These are phyloP conservation scores for Ogataea naganishii DNA, from an alignment of 805 yeast species.

Conservation along the genomic window DNA sequence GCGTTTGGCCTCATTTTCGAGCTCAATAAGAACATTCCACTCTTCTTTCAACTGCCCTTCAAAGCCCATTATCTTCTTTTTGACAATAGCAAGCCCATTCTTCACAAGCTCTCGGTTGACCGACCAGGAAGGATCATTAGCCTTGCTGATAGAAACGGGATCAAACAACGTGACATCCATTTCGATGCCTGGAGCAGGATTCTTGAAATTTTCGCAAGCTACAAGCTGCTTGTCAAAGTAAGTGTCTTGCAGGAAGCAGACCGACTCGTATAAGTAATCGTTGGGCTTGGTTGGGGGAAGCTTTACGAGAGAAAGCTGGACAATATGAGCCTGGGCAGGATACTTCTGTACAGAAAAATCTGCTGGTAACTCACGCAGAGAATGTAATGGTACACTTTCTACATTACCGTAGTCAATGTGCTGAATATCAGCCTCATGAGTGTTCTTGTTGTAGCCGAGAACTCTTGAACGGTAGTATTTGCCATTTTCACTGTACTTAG, in stretches of 20 bases:
- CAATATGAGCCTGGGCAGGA: constrained; percentile 50
- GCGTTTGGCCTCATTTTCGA: constrained; percentile 41
- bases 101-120: constrained; percentile 50
- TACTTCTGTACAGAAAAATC: constrained; percentile 30
- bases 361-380: constrained; percentile 45
- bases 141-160: constrained; percentile 41
- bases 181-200: constrained; percentile 32
- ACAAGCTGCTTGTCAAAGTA: constrained; percentile 45
- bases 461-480: constrained; percentile 55
- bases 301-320: constrained; percentile 41
- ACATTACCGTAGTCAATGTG: constrained; percentile 56
- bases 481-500: constrained; percentile 41
- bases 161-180: constrained; percentile 48
- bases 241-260: constrained; percentile 44
- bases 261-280: constrained; percentile 47
- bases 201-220: constrained; percentile 37
- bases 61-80: constrained; percentile 21
- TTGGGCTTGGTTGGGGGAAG: constrained; percentile 50
- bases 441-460: constrained; percentile 32
- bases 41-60: constrained; percentile 29
- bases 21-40: constrained; percentile 28
- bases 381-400: constrained; percentile 33
- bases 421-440: constrained; percentile 38
- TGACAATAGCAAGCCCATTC: constrained; percentile 54
- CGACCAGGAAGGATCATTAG: constrained; percentile 46